phyloP scores from a whole-genome alignment of 192 early-diverging fungal species.

The Mortierella hygrophila region DNA sequence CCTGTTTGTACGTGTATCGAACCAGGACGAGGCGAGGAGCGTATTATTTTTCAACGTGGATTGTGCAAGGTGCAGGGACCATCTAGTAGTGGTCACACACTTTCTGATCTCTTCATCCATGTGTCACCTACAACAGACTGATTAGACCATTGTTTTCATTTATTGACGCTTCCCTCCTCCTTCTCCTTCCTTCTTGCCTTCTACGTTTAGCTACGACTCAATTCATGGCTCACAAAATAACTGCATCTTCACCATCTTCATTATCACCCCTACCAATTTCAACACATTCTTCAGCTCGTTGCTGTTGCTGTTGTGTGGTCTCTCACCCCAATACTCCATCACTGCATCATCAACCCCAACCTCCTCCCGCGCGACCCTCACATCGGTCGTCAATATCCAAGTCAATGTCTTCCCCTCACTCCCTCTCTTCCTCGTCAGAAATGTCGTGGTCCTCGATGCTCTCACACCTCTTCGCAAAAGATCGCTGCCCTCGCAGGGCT shows the following conservation, averaged over 20 bases:
- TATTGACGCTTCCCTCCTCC: background rate
- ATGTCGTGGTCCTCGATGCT: background rate
- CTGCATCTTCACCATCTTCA: background rate
- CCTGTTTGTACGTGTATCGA: background rate
- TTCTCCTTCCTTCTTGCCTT: background rate
- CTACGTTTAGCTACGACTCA: background rate
- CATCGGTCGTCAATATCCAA: background rate
- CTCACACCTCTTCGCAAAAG: background rate
- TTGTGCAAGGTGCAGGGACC: slow-evolving; percentile 1
- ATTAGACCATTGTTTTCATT: background rate
- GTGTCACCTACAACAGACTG: background rate
- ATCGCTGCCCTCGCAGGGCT: background rate
- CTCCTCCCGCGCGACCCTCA: background rate
- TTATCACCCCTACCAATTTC: background rate
- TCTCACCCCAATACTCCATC: background rate
- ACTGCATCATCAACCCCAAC: background rate
- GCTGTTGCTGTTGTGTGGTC: background rate
- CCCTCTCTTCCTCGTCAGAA: background rate
- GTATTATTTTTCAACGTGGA: background rate
- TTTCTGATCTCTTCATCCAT: background rate
- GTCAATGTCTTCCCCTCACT: background rate
- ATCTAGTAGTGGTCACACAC: background rate
- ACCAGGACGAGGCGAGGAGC: background rate
- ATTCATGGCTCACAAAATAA: background rate
- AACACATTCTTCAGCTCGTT: background rate